A percentile compares a stretch with the other conserved stretches of the same genome.
Conservation (phyloP, 345 rosid species). For the Bruguiera gymnorhiza region DNA sequence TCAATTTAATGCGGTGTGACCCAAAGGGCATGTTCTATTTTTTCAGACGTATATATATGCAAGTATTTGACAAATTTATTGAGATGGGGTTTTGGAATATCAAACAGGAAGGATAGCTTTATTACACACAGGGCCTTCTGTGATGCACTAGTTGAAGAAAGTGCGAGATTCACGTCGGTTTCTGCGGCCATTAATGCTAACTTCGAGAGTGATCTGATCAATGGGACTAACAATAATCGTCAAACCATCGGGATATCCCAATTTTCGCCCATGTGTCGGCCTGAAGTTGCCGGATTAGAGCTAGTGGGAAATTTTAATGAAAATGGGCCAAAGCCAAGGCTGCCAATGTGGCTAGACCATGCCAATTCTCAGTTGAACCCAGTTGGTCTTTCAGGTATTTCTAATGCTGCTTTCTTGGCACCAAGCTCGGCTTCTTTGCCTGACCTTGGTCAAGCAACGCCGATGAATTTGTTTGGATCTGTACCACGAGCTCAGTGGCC, state of each 20-base stretch:
- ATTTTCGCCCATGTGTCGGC: constrained; percentile 27
- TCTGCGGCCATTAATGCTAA: constrained; percentile 34
- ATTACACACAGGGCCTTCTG: constrained; percentile 57
- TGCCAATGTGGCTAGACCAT: constrained; percentile 48
- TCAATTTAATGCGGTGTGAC: constrained; percentile 13
- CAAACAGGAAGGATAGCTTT: constrained; percentile 52
- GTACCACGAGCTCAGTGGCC: constrained; percentile 28
- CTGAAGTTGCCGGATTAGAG: constrained; percentile 25
- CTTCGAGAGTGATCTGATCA: constrained; percentile 20
- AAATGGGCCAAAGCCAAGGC: constrained; percentile 29
- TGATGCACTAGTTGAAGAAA: constrained; percentile 58
- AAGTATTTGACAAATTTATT: background rate
- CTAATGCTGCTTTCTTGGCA: constrained; percentile 16
- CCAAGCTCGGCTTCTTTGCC: constrained; percentile 28
- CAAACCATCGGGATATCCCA: constrained; percentile 30
- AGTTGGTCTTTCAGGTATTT: constrained; percentile 10
- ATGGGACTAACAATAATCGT: constrained; percentile 13
- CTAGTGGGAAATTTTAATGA: constrained; percentile 17
- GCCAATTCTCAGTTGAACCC: constrained; percentile 26
- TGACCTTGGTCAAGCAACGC: constrained; percentile 27
- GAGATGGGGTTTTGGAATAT: background rate
- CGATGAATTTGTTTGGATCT: constrained; percentile 32
- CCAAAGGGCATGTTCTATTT: background rate
- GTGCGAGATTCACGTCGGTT: constrained; percentile 48
- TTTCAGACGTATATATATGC: background rate